Evolutionary conservation across 192 early-diverging fungal species (phyloP).

Genomic region (Lobosporangium transversale): DNA sequence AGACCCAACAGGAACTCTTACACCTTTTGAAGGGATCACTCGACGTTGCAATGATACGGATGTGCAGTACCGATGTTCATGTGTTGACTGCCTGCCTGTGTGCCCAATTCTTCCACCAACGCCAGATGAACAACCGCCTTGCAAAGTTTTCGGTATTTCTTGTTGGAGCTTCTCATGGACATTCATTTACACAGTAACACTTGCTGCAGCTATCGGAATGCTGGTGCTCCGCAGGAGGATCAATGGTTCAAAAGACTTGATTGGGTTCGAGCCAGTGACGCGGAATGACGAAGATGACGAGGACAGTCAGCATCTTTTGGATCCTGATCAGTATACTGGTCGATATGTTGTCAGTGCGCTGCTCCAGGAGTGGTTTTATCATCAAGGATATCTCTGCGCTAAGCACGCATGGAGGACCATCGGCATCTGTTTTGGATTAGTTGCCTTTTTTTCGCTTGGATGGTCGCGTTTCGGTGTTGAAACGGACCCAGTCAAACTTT

Average conservation of each 20-base stretch:
- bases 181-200: slow-evolving; percentile 52
- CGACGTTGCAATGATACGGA: slow-evolving; percentile 64
- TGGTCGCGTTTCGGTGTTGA: slow-evolving; percentile 66
- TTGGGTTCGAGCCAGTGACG: slow-evolving; percentile 59
- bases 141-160: slow-evolving; percentile 56
- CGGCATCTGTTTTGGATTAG: slow-evolving; percentile 44
- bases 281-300: slow-evolving; percentile 55
- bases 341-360: slow-evolving; percentile 61
- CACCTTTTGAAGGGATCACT: slow-evolving; percentile 44
- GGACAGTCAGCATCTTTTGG: slow-evolving; percentile 47
- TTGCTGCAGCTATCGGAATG: slow-evolving; percentile 28
- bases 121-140: slow-evolving; percentile 52
- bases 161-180: slow-evolving; percentile 64
- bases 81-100: slow-evolving; percentile 66
- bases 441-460: slow-evolving; percentile 64
- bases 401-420: slow-evolving; percentile 65
- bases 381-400: slow-evolving; percentile 66
- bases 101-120: slow-evolving; percentile 66
- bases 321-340: slow-evolving; percentile 57
- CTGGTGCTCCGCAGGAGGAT: slow-evolving; percentile 37
- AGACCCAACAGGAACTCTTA: slow-evolving; percentile 31
- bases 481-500: slow-evolving; percentile 66
- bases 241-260: slow-evolving; percentile 23
- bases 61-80: slow-evolving; percentile 62
- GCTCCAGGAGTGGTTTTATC: slow-evolving; percentile 70